Conservation (phyloP, 1,284 basidiomycete species). For the Leccinum proliferum region DNA sequence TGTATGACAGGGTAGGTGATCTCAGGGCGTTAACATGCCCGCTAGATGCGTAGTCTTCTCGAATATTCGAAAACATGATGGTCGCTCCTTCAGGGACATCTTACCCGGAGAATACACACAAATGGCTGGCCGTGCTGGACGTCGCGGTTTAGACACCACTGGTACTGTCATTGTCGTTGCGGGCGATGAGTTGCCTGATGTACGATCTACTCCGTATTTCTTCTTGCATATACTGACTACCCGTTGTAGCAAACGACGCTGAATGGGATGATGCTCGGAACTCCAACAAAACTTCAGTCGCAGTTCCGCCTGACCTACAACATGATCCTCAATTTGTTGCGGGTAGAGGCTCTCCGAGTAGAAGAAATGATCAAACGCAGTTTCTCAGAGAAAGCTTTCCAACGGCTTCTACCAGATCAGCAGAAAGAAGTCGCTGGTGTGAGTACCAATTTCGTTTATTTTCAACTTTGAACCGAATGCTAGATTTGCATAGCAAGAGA, state of each 20-base stretch:
- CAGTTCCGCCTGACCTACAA: conserved; percentile 99
- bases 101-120: conserved; percentile 94
- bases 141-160: conserved; percentile 92
- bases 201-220: conserved; percentile 32
- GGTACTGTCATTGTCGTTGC: conserved; percentile 94
- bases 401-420: conserved; percentile 89
- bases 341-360: conserved; percentile 94
- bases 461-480: neutral
- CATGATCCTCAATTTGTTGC: conserved; percentile 93
- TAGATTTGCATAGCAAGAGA: conserved; percentile 59
- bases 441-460: conserved; percentile 15
- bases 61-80: conserved; percentile 94
- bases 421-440: conserved; percentile 84
- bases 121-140: conserved; percentile 98
- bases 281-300: conserved; percentile 87
- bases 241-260: conserved; percentile 61
- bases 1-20: conserved; percentile 5
- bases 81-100: conserved; percentile 86
- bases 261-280: conserved; percentile 90
- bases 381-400: conserved; percentile 97
- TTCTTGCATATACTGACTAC: conserved; percentile 9
- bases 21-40: conserved; percentile 98
- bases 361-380: conserved; percentile 99
- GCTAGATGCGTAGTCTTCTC: conserved; percentile 98
- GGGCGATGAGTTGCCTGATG: conserved; percentile 84